phyloP scores from a whole-genome alignment of 2,329 filamentous ascomycete genomes.

The Colletotrichum karsti region DNA sequence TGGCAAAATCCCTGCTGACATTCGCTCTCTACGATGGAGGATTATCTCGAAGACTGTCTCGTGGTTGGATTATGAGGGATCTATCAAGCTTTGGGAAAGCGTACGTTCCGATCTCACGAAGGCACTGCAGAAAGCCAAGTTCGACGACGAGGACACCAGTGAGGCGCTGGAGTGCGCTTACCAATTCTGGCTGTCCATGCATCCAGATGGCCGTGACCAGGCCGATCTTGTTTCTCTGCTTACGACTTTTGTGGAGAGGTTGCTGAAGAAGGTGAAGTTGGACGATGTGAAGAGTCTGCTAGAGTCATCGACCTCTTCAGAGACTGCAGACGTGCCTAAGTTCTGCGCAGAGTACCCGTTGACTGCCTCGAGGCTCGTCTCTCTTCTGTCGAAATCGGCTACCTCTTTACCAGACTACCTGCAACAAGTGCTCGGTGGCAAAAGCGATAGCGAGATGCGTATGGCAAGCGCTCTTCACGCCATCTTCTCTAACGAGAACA shows the following conservation, averaged over 20 bases:
- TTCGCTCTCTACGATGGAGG: conserved; percentile 50
- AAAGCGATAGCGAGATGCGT: neutral
- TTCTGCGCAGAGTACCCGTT: conserved; percentile 21
- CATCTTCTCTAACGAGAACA: conserved; percentile 47
- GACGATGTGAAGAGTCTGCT: conserved; percentile 2
- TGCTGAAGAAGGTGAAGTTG: conserved; percentile 31
- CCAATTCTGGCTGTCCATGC: conserved; percentile 46
- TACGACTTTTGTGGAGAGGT: conserved; percentile 41
- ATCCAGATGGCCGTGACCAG: conserved; percentile 42
- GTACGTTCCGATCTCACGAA: conserved; percentile 43
- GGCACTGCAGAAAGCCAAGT: conserved; percentile 40
- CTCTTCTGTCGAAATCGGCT: conserved; percentile 13
- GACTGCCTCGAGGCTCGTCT: conserved; percentile 19
- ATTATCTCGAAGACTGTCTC: conserved; percentile 44
- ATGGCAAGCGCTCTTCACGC: conserved; percentile 38
- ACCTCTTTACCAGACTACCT: conserved; percentile 19
- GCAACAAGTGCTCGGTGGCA: neutral
- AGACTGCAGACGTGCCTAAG: neutral
- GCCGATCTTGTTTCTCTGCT: conserved; percentile 41
- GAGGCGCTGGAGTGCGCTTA: conserved; percentile 51
- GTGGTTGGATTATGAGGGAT: conserved; percentile 42
- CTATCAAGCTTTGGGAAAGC: conserved; percentile 41
- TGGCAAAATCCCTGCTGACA: conserved; percentile 37
- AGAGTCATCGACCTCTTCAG: neutral
- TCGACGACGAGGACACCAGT: conserved; percentile 45